Conservation (phyloP, 495 filamentous ascomycete genomes). For the Articulospora tetracladia region DNA sequence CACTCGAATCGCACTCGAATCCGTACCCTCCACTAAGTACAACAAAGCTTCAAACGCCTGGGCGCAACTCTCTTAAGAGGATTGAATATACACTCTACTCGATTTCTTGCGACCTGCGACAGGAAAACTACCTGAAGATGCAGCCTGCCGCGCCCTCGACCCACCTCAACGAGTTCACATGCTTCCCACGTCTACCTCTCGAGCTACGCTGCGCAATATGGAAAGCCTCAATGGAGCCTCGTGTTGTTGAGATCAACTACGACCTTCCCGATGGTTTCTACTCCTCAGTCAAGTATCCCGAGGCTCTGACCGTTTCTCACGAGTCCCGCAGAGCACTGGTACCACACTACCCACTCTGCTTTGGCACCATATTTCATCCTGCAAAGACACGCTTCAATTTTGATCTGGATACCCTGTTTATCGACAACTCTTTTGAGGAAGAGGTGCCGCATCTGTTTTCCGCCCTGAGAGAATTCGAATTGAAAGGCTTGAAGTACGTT, state of each 20-base stretch:
- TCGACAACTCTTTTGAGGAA: not conserved
- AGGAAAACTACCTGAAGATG: too few relatives aligned
- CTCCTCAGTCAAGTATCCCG: not conserved
- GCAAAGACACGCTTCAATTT: conserved; percentile 1
- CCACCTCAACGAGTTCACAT: not conserved
- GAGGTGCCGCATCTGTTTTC: not conserved
- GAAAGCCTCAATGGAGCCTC: not conserved
- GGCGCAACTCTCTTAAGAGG: too few relatives aligned
- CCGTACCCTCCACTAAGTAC: too few relatives aligned
- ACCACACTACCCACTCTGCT: not conserved
- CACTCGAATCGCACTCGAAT: too few relatives aligned
- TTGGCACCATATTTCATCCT: not conserved
- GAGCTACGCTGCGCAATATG: not conserved
- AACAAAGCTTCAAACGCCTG: too few relatives aligned
- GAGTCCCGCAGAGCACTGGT: not conserved
- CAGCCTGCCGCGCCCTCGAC: not conserved
- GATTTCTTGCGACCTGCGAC: too few relatives aligned
- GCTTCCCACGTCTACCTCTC: not conserved
- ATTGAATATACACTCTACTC: too few relatives aligned
- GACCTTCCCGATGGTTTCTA: not conserved
- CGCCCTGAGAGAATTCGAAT: not conserved
- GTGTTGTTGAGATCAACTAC: not conserved
- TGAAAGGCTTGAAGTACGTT: not conserved
- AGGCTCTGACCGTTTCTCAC: not conserved
- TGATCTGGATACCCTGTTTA: not conserved